Conservation (phyloP, 2,329 filamentous ascomycete species). For the Helminthosporium solani region DNA sequence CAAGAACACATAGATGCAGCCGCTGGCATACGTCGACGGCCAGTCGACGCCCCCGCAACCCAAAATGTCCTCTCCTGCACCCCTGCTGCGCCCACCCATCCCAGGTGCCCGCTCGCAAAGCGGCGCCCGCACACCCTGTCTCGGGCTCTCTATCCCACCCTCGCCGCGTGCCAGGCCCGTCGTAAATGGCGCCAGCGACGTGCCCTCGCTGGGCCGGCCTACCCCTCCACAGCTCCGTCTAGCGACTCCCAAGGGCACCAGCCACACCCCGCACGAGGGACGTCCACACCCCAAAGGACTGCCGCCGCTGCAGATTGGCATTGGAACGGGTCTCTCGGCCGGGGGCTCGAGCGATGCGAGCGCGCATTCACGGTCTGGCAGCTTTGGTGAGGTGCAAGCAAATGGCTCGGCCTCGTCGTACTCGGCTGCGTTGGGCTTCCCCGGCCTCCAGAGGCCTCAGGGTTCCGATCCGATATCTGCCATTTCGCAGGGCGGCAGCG, state of each 20-base stretch:
- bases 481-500: conserved; percentile 73
- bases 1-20: conserved; percentile 26
- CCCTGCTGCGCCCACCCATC: conserved; percentile 79
- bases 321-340: conserved; percentile 58
- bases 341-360: conserved; percentile 79
- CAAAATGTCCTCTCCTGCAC: conserved; percentile 73
- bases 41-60: conserved; percentile 23
- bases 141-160: conserved; percentile 87
- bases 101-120: conserved; percentile 62
- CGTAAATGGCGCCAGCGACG: conserved; percentile 57
- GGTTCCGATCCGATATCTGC: conserved; percentile 82
- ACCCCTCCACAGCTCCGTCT: conserved; percentile 78
- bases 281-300: conserved; percentile 53
- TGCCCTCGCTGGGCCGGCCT: conserved; percentile 51
- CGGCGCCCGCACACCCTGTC: conserved; percentile 67
- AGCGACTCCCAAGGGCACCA: conserved; percentile 84
- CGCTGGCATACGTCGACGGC: conserved; percentile 19
- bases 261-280: conserved; percentile 70
- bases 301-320: conserved; percentile 56
- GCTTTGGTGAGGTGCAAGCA: conserved; percentile 75
- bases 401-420: conserved; percentile 89
- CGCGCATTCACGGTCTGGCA: conserved; percentile 78
- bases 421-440: conserved; percentile 74
- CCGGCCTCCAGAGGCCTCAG: conserved; percentile 63
- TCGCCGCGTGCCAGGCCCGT: conserved; percentile 82